Conservation (phyloP, 371 early-diverging fungal genomes). For the Saksenaea vasiformis region DNA sequence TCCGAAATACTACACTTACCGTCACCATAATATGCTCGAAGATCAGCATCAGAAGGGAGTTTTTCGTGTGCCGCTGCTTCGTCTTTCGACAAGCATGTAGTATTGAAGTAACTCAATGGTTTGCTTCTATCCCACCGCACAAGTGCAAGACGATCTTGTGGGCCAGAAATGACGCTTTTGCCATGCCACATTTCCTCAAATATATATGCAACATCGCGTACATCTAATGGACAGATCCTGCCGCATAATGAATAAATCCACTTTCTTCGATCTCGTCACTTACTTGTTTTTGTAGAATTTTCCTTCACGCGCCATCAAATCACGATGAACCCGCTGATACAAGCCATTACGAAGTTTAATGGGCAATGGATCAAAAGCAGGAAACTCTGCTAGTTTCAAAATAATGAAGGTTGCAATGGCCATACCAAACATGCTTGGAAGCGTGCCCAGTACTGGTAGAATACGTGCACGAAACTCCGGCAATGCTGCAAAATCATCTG, state of each 20-base stretch:
- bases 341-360: conserved; percentile 79
- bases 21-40: conserved; percentile 43
- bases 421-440: conserved; percentile 94
- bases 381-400: conserved; percentile 75
- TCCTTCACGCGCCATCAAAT: conserved; percentile 69
- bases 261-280: conserved; percentile 7
- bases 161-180: conserved; percentile 75
- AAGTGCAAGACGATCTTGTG: conserved; percentile 73
- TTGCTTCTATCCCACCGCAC: conserved; percentile 75
- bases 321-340: conserved; percentile 73
- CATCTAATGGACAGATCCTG: conserved; percentile 61
- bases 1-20: conserved; percentile 13
- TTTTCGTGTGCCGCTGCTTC: conserved; percentile 71
- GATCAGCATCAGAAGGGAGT: conserved; percentile 32
- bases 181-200: conserved; percentile 91
- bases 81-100: conserved; percentile 80
- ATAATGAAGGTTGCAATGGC: conserved; percentile 87
- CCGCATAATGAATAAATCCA: neutral
- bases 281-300: conserved; percentile 50
- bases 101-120: conserved; percentile 72
- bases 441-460: conserved; percentile 84
- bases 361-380: conserved; percentile 75
- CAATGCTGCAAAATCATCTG: conserved; percentile 86
- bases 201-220: conserved; percentile 78
- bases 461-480: conserved; percentile 90